Conservation (phyloP, 768 basidiomycete species). For the Sporobolomyces roseus region DNA sequence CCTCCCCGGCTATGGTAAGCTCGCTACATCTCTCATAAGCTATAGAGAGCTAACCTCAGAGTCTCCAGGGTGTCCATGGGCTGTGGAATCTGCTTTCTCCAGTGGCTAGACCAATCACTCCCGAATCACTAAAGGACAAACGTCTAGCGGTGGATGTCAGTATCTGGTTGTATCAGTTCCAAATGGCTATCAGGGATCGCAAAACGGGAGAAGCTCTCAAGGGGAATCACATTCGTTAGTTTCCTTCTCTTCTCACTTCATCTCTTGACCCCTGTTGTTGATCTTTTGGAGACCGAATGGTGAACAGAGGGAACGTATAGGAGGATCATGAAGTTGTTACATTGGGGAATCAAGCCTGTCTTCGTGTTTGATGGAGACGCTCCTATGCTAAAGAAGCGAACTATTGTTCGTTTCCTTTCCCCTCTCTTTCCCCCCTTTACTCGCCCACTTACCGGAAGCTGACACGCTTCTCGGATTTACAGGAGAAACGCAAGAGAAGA, state of each 20-base stretch:
- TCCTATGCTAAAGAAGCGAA: constrained; percentile 78
- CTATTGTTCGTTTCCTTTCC: constrained; percentile 67
- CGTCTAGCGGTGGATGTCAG: constrained; percentile 95
- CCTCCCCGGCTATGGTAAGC: not conserved
- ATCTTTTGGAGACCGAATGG: not conserved
- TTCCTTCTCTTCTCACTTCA: constrained; percentile 52
- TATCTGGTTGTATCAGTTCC: constrained; percentile 99
- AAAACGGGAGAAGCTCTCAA: constrained; percentile 85
- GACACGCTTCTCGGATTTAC: not conserved
- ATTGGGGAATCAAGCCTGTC: constrained; percentile 96
- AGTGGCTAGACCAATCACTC: constrained; percentile 86
- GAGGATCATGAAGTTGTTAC: constrained; percentile 87
- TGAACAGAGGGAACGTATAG: constrained; percentile 48
- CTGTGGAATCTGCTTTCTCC: constrained; percentile 88
- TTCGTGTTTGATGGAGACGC: constrained; percentile 99
- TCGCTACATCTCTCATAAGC: too few species aligned
- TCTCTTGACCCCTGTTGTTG: not conserved
- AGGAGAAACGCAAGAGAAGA: constrained; percentile 85
- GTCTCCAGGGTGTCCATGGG: constrained; percentile 77
- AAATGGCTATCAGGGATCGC: constrained; percentile 91
- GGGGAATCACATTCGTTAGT: constrained; percentile 87
- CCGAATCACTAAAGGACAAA: constrained; percentile 94
- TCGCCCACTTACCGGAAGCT: too few species aligned
- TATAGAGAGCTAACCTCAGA: not conserved
- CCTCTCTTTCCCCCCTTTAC: not conserved